Conservation (phyloP, 1,139 yeast genomes). For the Suhomyces panamericanus region DNA sequence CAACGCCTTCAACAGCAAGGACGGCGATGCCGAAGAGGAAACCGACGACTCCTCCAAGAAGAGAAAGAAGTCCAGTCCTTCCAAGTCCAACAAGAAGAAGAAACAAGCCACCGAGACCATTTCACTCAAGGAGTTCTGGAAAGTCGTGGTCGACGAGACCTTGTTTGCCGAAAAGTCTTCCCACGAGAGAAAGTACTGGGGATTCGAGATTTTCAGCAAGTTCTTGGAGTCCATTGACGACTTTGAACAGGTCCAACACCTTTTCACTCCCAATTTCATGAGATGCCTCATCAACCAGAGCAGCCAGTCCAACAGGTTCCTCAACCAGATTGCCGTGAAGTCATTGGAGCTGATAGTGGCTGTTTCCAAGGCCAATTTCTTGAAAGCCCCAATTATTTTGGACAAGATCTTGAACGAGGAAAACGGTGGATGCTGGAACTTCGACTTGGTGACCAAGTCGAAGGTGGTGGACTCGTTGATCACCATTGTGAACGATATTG, state of each 20-base stretch:
- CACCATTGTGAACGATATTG: constrained; percentile 29
- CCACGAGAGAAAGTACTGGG: constrained; percentile 84
- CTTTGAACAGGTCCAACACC: constrained; percentile 30
- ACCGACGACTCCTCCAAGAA: constrained; percentile 22
- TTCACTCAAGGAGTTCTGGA: constrained; percentile 74
- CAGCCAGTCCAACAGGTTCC: constrained; percentile 60
- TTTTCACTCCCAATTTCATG: constrained; percentile 72
- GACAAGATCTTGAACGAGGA: constrained; percentile 49
- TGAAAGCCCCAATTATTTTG: constrained; percentile 50
- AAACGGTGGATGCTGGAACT: constrained; percentile 64
- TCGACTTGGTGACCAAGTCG: constrained; percentile 77
- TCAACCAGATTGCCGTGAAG: constrained; percentile 65
- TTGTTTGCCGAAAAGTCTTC: constrained; percentile 77
- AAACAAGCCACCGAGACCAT: constrained; percentile 25
- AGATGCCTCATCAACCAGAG: constrained; percentile 79
- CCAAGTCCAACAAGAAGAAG: constrained; percentile 19
- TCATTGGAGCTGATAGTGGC: constrained; percentile 47
- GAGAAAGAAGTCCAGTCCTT: constrained; percentile 32
- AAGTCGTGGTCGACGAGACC: constrained; percentile 72
- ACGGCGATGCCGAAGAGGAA: constrained; percentile 20
- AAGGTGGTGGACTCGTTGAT: constrained; percentile 61
- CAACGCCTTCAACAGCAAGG: constrained; percentile 31
- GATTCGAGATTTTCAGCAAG: constrained; percentile 68
- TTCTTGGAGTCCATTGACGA: constrained; percentile 39
- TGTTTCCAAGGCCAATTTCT: constrained; percentile 36